Evolutionary conservation across 2,329 filamentous ascomycete genomes (phyloP).

Genomic region (Fusarium piperis): DNA sequence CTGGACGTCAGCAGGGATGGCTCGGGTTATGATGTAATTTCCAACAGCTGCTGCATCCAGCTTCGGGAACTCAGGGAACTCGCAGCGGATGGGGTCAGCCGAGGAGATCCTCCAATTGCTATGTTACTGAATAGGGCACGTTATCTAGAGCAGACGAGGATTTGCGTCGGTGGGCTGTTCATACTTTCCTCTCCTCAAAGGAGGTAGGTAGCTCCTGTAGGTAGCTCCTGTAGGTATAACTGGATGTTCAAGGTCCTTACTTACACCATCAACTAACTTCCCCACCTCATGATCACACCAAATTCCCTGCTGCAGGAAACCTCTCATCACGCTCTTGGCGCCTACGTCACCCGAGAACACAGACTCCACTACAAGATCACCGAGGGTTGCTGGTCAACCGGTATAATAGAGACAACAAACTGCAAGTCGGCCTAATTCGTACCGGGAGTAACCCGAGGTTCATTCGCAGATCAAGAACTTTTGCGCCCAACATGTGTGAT

Average conservation of each 20-base stretch:
- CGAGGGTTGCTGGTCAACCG: not conserved
- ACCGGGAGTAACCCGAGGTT: not conserved
- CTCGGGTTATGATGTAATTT: not conserved
- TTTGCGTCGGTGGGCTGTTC: not conserved
- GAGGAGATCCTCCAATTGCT: not conserved
- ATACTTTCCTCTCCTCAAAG: not conserved
- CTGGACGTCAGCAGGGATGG: not conserved
- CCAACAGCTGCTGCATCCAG: not conserved
- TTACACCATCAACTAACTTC: not conserved
- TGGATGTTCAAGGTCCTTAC: not conserved
- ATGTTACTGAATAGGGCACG: not conserved
- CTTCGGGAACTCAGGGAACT: not conserved
- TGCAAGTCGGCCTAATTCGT: not conserved
- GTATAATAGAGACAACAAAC: not conserved
- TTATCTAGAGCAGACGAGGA: not conserved
- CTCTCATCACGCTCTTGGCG: not conserved
- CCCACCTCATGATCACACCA: not conserved
- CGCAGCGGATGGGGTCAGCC: not conserved
- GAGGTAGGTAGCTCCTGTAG: not conserved
- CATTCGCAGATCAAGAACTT: not conserved
- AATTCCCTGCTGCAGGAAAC: not conserved
- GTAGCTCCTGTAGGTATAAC: not conserved
- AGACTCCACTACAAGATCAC: not conserved
- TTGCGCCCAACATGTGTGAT: not conserved
- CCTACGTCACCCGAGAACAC: not conserved